Percentiles rank a stretch among this genome's conserved stretches.
Evolutionary conservation across 2,329 filamentous ascomycete genomes (phyloP).

Genomic region (Talaromyces marneffei): DNA sequence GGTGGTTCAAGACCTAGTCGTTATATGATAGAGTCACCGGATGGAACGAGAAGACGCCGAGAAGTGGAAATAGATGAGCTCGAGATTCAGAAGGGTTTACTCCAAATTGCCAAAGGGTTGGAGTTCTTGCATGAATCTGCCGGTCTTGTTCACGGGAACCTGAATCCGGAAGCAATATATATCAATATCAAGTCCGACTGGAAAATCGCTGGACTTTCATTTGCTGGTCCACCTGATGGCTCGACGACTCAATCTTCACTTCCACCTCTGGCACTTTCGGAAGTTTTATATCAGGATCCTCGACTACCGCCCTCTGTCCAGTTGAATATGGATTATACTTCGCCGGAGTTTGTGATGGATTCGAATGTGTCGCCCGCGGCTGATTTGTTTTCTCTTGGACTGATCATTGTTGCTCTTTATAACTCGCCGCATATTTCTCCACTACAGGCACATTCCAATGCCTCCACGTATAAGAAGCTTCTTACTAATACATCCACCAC

Average conservation of each 20-base stretch:
- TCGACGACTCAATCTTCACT: constrained; percentile 70
- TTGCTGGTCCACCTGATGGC: constrained; percentile 73
- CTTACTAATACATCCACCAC: constrained; percentile 73
- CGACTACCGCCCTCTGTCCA: constrained; percentile 77
- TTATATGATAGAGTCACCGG: constrained; percentile 72
- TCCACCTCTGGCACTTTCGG: constrained; percentile 72
- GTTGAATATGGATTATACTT: constrained; percentile 86
- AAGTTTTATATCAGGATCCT: constrained; percentile 78
- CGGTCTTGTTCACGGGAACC: constrained; percentile 84
- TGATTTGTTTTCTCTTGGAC: constrained; percentile 89
- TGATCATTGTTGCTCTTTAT: constrained; percentile 84
- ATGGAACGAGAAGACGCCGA: constrained; percentile 64
- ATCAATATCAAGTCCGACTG: constrained; percentile 97
- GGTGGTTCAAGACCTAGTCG: constrained; percentile 64
- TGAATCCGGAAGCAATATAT: constrained; percentile 88
- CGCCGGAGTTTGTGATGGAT: constrained; percentile 90
- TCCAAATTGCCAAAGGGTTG: constrained; percentile 88
- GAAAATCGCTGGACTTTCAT: constrained; percentile 94
- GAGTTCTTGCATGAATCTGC: constrained; percentile 96
- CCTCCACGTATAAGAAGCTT: constrained; percentile 77
- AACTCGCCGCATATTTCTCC: constrained; percentile 91
- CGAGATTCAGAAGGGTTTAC: constrained; percentile 91
- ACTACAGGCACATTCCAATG: constrained; percentile 71
- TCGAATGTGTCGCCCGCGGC: constrained; percentile 76
- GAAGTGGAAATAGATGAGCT: constrained; percentile 94